Percentiles rank a stretch among this genome's conserved stretches.
These are phyloP conservation scores for Ilex paraguariensis DNA, from an alignment of 305 asterid species.

Conservation along the genomic window DNA sequence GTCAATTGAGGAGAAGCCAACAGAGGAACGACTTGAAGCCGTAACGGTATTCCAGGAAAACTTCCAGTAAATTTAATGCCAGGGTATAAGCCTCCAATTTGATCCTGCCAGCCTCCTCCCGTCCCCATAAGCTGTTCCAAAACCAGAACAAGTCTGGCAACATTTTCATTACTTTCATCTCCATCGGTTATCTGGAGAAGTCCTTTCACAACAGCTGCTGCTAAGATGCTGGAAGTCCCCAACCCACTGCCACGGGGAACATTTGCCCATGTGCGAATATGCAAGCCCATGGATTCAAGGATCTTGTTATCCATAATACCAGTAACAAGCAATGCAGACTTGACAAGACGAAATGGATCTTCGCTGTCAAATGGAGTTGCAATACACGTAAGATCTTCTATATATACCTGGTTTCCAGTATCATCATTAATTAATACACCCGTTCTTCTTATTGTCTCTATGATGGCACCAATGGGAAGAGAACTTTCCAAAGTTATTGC, in stretches of 20 bases:
- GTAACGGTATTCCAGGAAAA: constrained; percentile 81
- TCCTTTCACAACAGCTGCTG: constrained; percentile 95
- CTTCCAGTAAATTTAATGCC: constrained; percentile 85
- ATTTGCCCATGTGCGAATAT: constrained; percentile 84
- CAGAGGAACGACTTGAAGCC: constrained; percentile 82
- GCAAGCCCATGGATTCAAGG: constrained; percentile 53
- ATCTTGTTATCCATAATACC: constrained; percentile 32
- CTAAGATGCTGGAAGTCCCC: constrained; percentile 94
- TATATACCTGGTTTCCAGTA: constrained; percentile 48
- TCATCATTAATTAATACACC: constrained; percentile 62
- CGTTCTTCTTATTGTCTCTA: constrained; percentile 52
- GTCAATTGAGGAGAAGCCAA: constrained; percentile 66
- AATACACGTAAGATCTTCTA: constrained; percentile 48
- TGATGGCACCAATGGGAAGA: constrained; percentile 69
- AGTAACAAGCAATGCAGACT: constrained; percentile 83
- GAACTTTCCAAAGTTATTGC: constrained; percentile 74
- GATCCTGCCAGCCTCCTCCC: constrained; percentile 99
- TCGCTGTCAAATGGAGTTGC: constrained; percentile 64
- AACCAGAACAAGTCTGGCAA: constrained; percentile 78
- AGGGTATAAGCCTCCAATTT: constrained; percentile 94
- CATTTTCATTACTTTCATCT: constrained; percentile 79
- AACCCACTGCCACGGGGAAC: constrained; percentile 99
- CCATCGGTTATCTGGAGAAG: constrained; percentile 68
- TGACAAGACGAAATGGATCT: constrained; percentile 91
- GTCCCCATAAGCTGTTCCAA: constrained; percentile 98